phyloP scores from a whole-genome alignment of 768 basidiomycete genomes.

The Plicaturopsis crispa region DNA sequence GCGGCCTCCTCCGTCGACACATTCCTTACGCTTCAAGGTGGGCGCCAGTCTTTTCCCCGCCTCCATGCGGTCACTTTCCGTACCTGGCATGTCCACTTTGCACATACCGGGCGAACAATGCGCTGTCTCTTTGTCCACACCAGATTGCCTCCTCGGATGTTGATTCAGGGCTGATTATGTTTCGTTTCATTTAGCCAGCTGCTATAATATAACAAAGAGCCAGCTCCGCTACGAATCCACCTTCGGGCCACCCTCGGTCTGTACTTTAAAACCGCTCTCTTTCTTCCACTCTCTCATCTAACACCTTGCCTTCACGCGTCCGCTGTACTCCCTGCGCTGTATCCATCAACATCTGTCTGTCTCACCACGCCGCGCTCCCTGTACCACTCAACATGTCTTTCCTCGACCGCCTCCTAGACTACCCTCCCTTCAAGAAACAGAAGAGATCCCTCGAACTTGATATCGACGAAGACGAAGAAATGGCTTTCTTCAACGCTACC shows the following conservation, averaged over 20 bases:
- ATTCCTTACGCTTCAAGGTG: slow-evolving; percentile 52
- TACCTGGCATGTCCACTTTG: slow-evolving; percentile 10
- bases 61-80: slow-evolving; percentile 1
- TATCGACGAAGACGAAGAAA: slow-evolving; percentile 30
- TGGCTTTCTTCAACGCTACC: slow-evolving; percentile 47
- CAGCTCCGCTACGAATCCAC: slow-evolving; percentile 13
- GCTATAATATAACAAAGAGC: slow-evolving; percentile 20
- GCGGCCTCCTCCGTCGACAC: slow-evolving; percentile 67
- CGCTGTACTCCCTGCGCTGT: no score
- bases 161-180: slow-evolving; percentile 16
- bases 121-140: slow-evolving; percentile 4
- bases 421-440: slow-evolving; percentile 36
- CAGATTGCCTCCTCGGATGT: slow-evolving; percentile 8
- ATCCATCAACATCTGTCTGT: no score
- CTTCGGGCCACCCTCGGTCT: slow-evolving; percentile 13
- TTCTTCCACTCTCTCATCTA: no score
- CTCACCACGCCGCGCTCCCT: slow-evolving; percentile 6
- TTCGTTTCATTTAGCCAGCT: slow-evolving; percentile 17
- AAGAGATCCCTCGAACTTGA: slow-evolving; percentile 27
- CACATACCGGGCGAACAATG: slow-evolving; percentile 27
- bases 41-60: slow-evolving; percentile 15
- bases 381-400: slow-evolving; percentile 21
- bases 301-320: no score
- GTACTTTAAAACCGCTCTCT: no score
- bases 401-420: slow-evolving; percentile 34